Evolutionary conservation across 768 basidiomycete genomes (phyloP).

Genomic region (Russula virescens): DNA sequence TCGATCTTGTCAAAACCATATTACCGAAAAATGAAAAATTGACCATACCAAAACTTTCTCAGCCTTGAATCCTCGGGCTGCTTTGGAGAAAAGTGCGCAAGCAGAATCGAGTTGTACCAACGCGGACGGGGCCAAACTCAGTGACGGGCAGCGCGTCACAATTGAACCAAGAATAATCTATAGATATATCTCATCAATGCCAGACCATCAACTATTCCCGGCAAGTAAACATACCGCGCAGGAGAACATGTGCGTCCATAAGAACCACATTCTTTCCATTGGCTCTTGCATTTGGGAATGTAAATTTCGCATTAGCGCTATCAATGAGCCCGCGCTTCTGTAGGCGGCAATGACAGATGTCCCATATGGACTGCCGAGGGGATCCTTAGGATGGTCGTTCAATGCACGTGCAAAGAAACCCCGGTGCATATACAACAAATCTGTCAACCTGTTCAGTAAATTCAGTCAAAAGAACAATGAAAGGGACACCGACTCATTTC

Average conservation of each 20-base stretch:
- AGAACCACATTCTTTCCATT: constrained; percentile 66
- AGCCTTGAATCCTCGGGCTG: constrained; percentile 59
- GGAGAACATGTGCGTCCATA: constrained; percentile 68
- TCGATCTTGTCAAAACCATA: background rate
- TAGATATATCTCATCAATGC: background rate
- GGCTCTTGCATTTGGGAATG: constrained; percentile 62
- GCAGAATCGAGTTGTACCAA: constrained; percentile 69
- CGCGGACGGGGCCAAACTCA: constrained; percentile 71
- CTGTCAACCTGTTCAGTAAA: constrained; percentile 3
- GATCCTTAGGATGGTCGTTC: constrained; percentile 56
- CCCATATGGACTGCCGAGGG: constrained; percentile 63
- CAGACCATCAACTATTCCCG: background rate
- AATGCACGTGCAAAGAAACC: constrained; percentile 69
- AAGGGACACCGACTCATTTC: constrained; percentile 50
- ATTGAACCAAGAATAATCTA: constrained; percentile 71
- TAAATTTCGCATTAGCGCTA: constrained; percentile 56
- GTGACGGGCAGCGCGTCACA: constrained; percentile 72
- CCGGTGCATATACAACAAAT: constrained; percentile 60
- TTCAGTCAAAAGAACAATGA: background rate
- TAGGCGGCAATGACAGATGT: constrained; percentile 65
- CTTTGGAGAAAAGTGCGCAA: constrained; percentile 66
- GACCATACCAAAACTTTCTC: constrained; percentile 54
- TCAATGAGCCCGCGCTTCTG: constrained; percentile 59
- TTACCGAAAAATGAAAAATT: background rate
- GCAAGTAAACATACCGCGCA: constrained; percentile 47